phyloP scores from a whole-genome alignment of 768 basidiomycete species.

The Lentinula lateritia region DNA sequence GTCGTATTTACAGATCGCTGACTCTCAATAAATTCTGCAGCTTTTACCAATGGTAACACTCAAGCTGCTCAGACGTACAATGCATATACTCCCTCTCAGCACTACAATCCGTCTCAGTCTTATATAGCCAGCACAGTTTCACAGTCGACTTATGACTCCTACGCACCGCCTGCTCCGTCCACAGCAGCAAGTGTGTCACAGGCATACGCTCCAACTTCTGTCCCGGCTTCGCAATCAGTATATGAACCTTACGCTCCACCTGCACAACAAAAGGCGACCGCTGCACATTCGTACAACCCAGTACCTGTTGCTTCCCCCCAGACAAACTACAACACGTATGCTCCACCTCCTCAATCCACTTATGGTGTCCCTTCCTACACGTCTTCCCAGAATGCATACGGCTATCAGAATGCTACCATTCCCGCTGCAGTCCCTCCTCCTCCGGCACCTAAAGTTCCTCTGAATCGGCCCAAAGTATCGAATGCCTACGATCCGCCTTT shows the following conservation, averaged over 20 bases:
- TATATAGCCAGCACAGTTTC: not conserved
- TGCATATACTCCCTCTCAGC: not conserved
- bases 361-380: slow-evolving; percentile 17
- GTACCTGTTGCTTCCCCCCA: slow-evolving; percentile 11
- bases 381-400: slow-evolving; percentile 19
- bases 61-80: not conserved
- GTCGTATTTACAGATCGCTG: not conserved
- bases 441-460: slow-evolving; percentile 31
- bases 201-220: not conserved
- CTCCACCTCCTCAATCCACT: slow-evolving; percentile 6
- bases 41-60: not conserved
- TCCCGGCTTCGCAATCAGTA: not conserved
- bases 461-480: slow-evolving; percentile 58
- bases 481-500: slow-evolving; percentile 81
- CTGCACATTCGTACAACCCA: slow-evolving; percentile 11
- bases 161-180: not conserved
- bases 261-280: slow-evolving; percentile 15
- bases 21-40: not conserved
- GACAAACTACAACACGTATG: slow-evolving; percentile 13
- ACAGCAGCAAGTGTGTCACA: not conserved
- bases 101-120: not conserved
- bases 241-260: slow-evolving; percentile 15
- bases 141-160: not conserved
- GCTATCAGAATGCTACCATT: slow-evolving; percentile 10
- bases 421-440: slow-evolving; percentile 26